A percentile compares a stretch with the other conserved stretches of the same genome.
Conservation (phyloP, 352 stramenopile species). For the Aphanomyces euteiches region DNA sequence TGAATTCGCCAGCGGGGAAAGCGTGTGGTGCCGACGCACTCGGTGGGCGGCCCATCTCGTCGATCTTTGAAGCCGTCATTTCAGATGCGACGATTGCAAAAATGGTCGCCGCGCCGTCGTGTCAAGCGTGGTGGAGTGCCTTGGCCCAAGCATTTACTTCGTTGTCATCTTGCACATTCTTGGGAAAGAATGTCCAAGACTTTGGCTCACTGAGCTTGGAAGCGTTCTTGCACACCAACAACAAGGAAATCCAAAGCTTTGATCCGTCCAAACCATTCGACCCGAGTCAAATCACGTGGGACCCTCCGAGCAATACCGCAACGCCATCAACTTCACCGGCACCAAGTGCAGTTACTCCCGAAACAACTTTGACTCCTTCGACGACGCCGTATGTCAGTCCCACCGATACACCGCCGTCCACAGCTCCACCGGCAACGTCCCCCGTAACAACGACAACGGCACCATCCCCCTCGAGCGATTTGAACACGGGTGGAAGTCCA, state of each 20-base stretch:
- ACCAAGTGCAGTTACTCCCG: neutral
- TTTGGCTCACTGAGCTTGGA: neutral
- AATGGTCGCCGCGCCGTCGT: neutral
- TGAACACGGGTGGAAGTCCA: no score
- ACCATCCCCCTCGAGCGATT: no score
- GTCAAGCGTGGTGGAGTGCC: neutral
- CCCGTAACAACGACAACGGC: no score
- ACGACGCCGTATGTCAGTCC: no score
- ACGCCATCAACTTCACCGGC: neutral
- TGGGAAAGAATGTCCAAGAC: neutral
- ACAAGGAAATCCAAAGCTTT: constrained; percentile 2
- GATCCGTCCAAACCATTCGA: neutral
- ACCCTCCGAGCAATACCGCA: neutral
- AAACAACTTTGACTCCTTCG: no score
- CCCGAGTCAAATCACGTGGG: neutral
- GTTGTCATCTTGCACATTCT: neutral
- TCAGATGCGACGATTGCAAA: neutral
- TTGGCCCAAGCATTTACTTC: neutral
- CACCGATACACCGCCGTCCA: no score
- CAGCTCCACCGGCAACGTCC: no score
- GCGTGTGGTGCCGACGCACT: constrained; percentile 5
- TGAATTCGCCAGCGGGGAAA: neutral
- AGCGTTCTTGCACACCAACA: neutral
- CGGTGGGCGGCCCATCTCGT: neutral
- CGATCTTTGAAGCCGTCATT: constrained; percentile 6